phyloP scores from a whole-genome alignment of 768 basidiomycete genomes.

The Hygrocybe punicea region DNA sequence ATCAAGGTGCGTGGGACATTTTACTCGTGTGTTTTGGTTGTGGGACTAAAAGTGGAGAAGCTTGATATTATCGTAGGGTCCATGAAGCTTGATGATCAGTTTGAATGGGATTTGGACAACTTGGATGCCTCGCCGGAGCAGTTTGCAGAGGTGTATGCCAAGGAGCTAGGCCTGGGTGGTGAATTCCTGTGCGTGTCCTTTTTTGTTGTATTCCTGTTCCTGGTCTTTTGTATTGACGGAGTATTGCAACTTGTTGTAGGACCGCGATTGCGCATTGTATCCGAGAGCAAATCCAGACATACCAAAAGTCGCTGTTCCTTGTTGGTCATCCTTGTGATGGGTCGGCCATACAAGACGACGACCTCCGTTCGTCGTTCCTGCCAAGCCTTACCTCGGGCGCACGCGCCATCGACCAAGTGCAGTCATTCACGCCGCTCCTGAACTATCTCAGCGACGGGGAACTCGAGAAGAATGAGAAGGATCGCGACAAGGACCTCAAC shows the following conservation, averaged over 20 bases:
- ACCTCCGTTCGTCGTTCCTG: slow-evolving; percentile 84
- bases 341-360: slow-evolving; percentile 77
- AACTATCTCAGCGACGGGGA: slow-evolving; percentile 87
- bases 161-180: slow-evolving; percentile 83
- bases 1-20: slow-evolving; percentile 92
- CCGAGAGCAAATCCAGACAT: slow-evolving; percentile 89
- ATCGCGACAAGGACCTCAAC: slow-evolving; percentile 88
- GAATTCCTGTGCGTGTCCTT: slow-evolving; percentile 77
- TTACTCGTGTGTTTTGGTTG: slow-evolving; percentile 10
- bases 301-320: slow-evolving; percentile 88
- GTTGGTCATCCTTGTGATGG: slow-evolving; percentile 86
- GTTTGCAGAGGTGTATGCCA: slow-evolving; percentile 83
- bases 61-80: slow-evolving; percentile 93
- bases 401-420: slow-evolving; percentile 73
- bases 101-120: slow-evolving; percentile 95
- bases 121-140: slow-evolving; percentile 79
- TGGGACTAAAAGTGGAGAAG: slow-evolving; percentile 39
- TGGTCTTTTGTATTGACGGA: not conserved
- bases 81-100: slow-evolving; percentile 91
- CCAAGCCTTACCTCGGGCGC: slow-evolving; percentile 71
- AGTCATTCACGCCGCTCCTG: slow-evolving; percentile 82
- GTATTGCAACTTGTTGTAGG: too few relatives aligned
- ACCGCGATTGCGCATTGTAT: slow-evolving; percentile 95
- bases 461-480: slow-evolving; percentile 83
- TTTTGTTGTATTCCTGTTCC: not conserved